phyloP scores from a whole-genome alignment of 2,329 filamentous ascomycete species.

The Cercospora sp. region DNA sequence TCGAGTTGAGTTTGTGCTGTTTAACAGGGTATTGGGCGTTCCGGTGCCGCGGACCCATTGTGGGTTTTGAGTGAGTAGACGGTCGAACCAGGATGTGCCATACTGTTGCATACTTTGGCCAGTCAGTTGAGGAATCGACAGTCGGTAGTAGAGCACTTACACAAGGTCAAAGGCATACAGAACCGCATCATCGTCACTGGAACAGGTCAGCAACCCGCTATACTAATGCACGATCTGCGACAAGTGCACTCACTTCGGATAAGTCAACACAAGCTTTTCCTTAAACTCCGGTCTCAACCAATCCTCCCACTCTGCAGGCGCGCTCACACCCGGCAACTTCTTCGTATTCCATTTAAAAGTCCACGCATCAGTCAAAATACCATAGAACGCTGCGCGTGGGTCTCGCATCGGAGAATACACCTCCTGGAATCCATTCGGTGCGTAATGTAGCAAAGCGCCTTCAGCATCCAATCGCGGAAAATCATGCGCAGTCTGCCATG shows the following conservation, averaged over 20 bases:
- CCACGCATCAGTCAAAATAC: background rate
- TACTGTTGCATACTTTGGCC: background rate
- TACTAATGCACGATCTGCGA: background rate
- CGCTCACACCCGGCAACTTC: background rate
- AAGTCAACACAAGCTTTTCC: slow-evolving; percentile 1
- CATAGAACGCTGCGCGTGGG: slow-evolving; percentile 1
- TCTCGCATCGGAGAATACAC: background rate
- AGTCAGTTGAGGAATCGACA: no score
- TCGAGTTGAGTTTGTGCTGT: slow-evolving; percentile 1
- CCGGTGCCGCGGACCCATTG: background rate
- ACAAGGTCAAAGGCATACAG: slow-evolving; percentile 4
- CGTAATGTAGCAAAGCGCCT: background rate
- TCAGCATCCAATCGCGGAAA: background rate
- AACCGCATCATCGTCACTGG: background rate
- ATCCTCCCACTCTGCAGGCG: background rate
- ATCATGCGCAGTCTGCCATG: background rate
- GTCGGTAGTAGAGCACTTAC: background rate
- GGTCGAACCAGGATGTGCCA: background rate
- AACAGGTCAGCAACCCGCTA: background rate
- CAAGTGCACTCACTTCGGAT: background rate
- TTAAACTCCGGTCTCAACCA: slow-evolving; percentile 1
- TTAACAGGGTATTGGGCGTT: background rate
- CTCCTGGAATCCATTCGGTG: background rate
- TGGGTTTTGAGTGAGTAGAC: background rate
- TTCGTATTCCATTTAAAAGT: background rate